Evolutionary conservation across 1,284 basidiomycete genomes (phyloP).

Genomic region (Cryptococcus amylolentus): DNA sequence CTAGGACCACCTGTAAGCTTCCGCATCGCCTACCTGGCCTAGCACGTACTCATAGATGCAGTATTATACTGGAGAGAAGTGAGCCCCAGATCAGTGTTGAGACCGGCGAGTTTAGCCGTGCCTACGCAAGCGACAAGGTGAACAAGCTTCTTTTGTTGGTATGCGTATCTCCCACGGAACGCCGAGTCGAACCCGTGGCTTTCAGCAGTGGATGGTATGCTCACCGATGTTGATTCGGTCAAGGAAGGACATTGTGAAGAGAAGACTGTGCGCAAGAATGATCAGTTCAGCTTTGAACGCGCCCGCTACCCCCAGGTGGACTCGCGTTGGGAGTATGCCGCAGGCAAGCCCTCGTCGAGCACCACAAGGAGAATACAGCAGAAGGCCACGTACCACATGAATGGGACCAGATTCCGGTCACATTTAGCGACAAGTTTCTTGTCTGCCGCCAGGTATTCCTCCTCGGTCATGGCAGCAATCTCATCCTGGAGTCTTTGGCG

Average conservation of each 20-base stretch:
- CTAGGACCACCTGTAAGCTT: conserved; percentile 13
- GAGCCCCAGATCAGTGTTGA: conserved; percentile 47
- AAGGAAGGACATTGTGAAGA: conserved; percentile 50
- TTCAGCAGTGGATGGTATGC: no score
- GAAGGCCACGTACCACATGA: conserved; percentile 47
- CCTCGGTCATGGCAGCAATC: conserved; percentile 33
- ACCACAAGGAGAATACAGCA: background rate
- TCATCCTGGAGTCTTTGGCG: conserved; percentile 15
- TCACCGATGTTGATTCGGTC: conserved; percentile 52
- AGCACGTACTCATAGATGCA: conserved; percentile 41
- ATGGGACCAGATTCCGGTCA: conserved; percentile 45
- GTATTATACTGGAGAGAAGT: conserved; percentile 46
- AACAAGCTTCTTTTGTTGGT: no score
- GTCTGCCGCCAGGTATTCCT: conserved; percentile 39
- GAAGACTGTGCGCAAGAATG: conserved; percentile 17
- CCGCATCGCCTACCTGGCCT: background rate
- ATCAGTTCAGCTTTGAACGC: background rate
- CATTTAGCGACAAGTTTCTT: conserved; percentile 45
- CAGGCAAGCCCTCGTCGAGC: conserved; percentile 8
- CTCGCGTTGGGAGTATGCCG: no score
- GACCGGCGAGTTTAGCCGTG: conserved; percentile 45
- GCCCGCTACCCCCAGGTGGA: background rate
- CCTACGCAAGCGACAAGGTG: background rate
- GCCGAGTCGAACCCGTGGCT: no score
- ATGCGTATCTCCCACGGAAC: no score